These are phyloP conservation scores for Parafenestella ontariensis DNA, from an alignment of 2,329 filamentous ascomycete species.

Conservation along the genomic window DNA sequence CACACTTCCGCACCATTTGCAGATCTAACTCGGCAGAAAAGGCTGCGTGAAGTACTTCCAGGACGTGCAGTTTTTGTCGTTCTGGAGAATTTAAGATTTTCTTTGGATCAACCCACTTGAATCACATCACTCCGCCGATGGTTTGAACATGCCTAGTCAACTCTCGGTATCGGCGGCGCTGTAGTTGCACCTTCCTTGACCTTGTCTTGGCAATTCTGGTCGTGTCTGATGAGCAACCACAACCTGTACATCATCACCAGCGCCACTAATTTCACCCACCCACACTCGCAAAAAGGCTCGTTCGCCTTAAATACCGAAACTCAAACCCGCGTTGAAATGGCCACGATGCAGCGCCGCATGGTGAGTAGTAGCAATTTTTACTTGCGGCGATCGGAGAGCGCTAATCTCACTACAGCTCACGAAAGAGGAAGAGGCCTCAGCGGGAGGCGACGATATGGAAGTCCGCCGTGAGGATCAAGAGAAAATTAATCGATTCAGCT, in stretches of 20 bases:
- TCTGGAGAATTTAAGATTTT: too few relatives aligned
- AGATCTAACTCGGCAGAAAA: too few relatives aligned
- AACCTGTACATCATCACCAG: not conserved
- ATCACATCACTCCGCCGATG: too few relatives aligned
- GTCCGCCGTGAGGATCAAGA: slow-evolving; percentile 97
- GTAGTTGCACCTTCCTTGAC: not conserved
- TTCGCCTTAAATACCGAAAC: not conserved
- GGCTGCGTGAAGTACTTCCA: too few relatives aligned
- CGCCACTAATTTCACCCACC: not conserved
- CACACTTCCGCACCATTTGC: not conserved
- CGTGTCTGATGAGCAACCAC: not conserved
- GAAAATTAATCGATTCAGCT: slow-evolving; percentile 98
- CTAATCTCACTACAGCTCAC: slow-evolving; percentile 71
- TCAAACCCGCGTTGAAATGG: too few relatives aligned
- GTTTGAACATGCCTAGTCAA: too few relatives aligned
- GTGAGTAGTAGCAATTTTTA: slow-evolving; percentile 35
- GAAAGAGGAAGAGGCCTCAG: slow-evolving; percentile 84
- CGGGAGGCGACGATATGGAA: slow-evolving; percentile 81
- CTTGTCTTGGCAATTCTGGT: not conserved
- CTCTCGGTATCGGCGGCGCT: not conserved
- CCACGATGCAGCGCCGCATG: slow-evolving; percentile 55
- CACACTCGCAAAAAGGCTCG: not conserved
- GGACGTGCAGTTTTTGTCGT: too few relatives aligned
- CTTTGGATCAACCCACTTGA: too few relatives aligned
- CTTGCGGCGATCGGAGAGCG: slow-evolving; percentile 6